Base-by-base conservation (phyloP, 2,329 filamentous ascomycete species). In the Claviceps arundinis region DNA sequence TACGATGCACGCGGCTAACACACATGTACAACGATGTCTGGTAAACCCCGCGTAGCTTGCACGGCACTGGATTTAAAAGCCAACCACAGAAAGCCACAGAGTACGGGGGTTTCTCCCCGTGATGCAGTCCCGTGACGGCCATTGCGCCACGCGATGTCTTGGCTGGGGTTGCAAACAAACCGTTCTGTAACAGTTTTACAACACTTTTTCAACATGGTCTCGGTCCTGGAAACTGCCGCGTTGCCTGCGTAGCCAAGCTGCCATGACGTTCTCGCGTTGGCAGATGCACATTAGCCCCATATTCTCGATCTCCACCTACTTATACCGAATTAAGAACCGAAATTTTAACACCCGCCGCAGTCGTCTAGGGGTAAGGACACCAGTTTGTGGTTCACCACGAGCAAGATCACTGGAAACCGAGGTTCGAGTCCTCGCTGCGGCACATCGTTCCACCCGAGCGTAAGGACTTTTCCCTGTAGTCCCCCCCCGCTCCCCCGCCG, bases 291-390 rank as follows among this genome's bases (percentile, higher is more conserved):
- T n/a, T n/a, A 42, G 7, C 47, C 13, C 51, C 47, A n/a, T 42
- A 16, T 24, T n/a, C 13, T 3, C 11, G 9, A 2, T 5, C 3
- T 37, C 26, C 2, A 50, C 40, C 16, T 37, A 38, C 19, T 22
- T 56, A 54, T 26, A 2, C 2, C 2, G 9, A 2, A 44, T 49
- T 56, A 54, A 37, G 8, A 5, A 3, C 14, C 3, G 2, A 37
- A 1, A 3, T 2, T 17, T n/a, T 22, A 48, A 47, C 50, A 22
- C 5, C 47, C 55, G 55, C 58, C 55, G 51, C 55, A 58, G 54
- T 62, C 57, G 59, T 63, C 58, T 59, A 62, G 58, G 55, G 60
- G 61, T 60, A 43, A 62, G 57, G 59, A 62, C 58, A 61, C 54
- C 56, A 62, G 61, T 62, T 62, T 62, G 61, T 63, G 61, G 61